These are phyloP conservation scores for Persicaria tinctoria DNA, from an alignment of 148 eudicot genomes.

Conservation along the genomic window DNA sequence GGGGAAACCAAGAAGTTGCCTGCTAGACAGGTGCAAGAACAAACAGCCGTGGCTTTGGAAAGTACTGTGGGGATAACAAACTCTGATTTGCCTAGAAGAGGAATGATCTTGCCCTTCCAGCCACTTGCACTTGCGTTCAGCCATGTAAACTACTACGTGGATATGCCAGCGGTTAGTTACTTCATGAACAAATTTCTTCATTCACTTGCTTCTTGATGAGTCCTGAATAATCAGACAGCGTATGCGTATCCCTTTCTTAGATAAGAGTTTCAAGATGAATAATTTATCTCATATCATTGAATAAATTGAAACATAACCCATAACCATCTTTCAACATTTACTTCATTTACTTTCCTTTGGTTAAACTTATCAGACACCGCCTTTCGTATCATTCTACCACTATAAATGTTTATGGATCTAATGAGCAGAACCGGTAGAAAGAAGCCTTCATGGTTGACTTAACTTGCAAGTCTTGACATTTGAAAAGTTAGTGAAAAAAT, in stretches of 20 bases:
- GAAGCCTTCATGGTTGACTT: neutral
- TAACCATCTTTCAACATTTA: neutral
- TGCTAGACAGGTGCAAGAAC: slow-evolving; percentile 10
- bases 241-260: neutral
- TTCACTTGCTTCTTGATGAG: neutral
- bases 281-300: neutral
- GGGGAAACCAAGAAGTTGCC: slow-evolving; percentile 17
- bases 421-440: neutral
- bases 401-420: neutral
- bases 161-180: slow-evolving; percentile 59
- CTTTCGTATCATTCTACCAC: neutral
- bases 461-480: neutral
- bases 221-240: neutral
- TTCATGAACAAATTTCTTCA: neutral
- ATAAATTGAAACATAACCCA: neutral
- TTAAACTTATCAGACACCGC: neutral
- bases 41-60: slow-evolving; percentile 15
- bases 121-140: slow-evolving; percentile 58
- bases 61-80: slow-evolving; percentile 15
- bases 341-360: neutral
- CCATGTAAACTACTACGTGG: slow-evolving; percentile 56
- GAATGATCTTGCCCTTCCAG: slow-evolving; percentile 62
- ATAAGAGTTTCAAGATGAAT: neutral
- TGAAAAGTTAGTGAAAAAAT: neutral
- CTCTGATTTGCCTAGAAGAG: slow-evolving; percentile 22